A percentile compares a stretch with the other conserved stretches of the same genome.
These are phyloP conservation scores for Cymbidium sinense DNA, from an alignment of 106 monocot genomes.

Conservation along the genomic window DNA sequence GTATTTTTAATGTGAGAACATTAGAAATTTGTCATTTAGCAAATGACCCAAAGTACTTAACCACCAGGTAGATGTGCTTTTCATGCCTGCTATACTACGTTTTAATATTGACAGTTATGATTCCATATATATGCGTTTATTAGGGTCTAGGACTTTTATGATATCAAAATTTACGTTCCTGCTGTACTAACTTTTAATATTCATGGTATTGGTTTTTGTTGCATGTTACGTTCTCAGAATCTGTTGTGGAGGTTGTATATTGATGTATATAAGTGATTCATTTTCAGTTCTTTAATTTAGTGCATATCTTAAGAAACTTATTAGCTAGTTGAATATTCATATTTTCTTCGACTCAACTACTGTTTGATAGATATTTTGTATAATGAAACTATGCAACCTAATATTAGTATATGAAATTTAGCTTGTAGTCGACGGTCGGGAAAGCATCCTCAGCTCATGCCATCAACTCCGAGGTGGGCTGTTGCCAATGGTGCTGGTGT, in stretches of 20 bases:
- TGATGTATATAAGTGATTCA: not conserved
- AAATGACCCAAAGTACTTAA: not conserved
- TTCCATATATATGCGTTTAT: no score
- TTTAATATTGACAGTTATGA: no score
- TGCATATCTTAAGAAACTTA: not conserved
- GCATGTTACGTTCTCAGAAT: not conserved
- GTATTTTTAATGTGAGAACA: not conserved
- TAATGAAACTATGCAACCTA: not conserved
- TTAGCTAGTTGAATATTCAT: not conserved
- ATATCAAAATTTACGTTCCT: not conserved
- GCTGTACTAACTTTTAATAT: not conserved
- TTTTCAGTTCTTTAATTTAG: not conserved
- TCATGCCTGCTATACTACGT: no score
- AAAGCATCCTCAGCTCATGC: conserved; percentile 97
- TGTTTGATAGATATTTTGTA: not conserved
- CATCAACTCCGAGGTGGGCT: conserved; percentile 98
- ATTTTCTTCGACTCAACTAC: not conserved
- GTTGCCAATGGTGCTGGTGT: conserved; percentile 99
- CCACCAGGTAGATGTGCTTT: no score
- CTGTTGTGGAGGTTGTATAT: not conserved
- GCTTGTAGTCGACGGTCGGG: conserved; percentile 82
- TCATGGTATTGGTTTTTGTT: not conserved
- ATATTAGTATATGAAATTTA: conserved; percentile 7
- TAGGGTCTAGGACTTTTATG: no score
- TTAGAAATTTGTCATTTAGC: not conserved